Base-by-base conservation (phyloP, 441 rosid species). In the Populus hybrid region DNA sequence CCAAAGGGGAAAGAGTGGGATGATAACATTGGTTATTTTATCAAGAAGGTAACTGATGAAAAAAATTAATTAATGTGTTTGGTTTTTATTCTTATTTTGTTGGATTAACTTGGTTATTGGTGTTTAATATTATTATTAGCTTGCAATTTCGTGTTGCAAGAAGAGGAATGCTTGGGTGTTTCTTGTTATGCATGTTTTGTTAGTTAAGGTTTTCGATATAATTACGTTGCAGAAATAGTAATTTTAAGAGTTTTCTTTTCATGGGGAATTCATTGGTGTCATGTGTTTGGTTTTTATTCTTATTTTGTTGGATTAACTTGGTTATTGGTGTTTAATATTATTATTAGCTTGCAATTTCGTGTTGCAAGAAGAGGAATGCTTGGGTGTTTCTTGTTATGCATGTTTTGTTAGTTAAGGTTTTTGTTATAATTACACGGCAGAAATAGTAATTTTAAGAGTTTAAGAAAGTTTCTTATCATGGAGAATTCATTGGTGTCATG, bases 21-120 rank as follows among this genome's bases (percentile, higher is more conserved):
- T 34, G 89, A 90, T 75, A 89, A 87, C 79, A 85, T 97, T 75
- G 91, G 82, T 16, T 93, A 97, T 81, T 97, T 97, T 73, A 87
- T 90, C 72, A 93, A 90, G 77, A 93, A 91, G 97, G 99, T 97
- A 86, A 82, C 66, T 71, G 6, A 20, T 20, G 23, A 69, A 20
- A 16, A 38, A 24, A 38, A 6, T 30, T 57, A 28, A 35, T 26
- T 23, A 21, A 12, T 63, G 28, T 73, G 69, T 16, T 50, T 69
- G 21, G 12, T n/a, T 66, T 34, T 32, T 66, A 20, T 21, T 38
- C 9, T 28, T 69, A 32, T 68, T 23, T 61, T 6, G 35, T n/a
- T 46, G 9, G 74, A 77, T 74, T 63, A 50, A 42, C 71, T 70
- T 65, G 26, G 40, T 40, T 64, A 68, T 61, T 61, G 26, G 35